A percentile compares a stretch with the other conserved stretches of the same genome.
phyloP scores from a whole-genome alignment of 2,329 filamentous ascomycete genomes.

The Colletotrichum acutatum region DNA sequence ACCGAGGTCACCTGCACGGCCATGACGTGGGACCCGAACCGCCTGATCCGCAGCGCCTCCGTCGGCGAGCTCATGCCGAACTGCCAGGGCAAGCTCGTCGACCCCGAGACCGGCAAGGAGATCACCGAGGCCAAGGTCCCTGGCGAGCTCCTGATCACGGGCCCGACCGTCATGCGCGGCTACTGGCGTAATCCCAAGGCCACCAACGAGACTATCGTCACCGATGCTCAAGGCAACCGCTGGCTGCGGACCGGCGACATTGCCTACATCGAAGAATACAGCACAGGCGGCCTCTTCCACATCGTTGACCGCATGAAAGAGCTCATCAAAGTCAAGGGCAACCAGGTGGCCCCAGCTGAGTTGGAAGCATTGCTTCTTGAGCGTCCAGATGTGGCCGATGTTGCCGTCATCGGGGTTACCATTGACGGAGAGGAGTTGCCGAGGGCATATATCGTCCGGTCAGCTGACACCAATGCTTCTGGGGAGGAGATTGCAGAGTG shows the following conservation, averaged over 20 bases:
- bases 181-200: slow-evolving; percentile 81
- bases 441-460: slow-evolving; percentile 69
- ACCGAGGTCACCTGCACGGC: slow-evolving; percentile 82
- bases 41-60: slow-evolving; percentile 49
- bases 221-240: slow-evolving; percentile 59
- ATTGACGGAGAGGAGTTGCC: slow-evolving; percentile 67
- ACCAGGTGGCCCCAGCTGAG: slow-evolving; percentile 69
- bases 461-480: slow-evolving; percentile 56
- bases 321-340: slow-evolving; percentile 70
- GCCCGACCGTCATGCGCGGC: slow-evolving; percentile 78
- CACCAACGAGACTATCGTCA: slow-evolving; percentile 66
- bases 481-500: slow-evolving; percentile 70
- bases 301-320: slow-evolving; percentile 81
- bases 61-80: slow-evolving; percentile 80
- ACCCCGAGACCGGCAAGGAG: slow-evolving; percentile 60
- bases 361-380: slow-evolving; percentile 51
- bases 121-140: slow-evolving; percentile 61
- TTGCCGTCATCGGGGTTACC: slow-evolving; percentile 71
- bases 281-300: slow-evolving; percentile 60
- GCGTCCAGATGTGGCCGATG: slow-evolving; percentile 65
- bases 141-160: slow-evolving; percentile 80
- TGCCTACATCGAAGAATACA: slow-evolving; percentile 71
- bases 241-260: slow-evolving; percentile 85
- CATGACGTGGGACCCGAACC: slow-evolving; percentile 70
- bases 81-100: slow-evolving; percentile 74